These are phyloP conservation scores for Prunus campanulata DNA, from an alignment of 306 rosid species.

Conservation along the genomic window DNA sequence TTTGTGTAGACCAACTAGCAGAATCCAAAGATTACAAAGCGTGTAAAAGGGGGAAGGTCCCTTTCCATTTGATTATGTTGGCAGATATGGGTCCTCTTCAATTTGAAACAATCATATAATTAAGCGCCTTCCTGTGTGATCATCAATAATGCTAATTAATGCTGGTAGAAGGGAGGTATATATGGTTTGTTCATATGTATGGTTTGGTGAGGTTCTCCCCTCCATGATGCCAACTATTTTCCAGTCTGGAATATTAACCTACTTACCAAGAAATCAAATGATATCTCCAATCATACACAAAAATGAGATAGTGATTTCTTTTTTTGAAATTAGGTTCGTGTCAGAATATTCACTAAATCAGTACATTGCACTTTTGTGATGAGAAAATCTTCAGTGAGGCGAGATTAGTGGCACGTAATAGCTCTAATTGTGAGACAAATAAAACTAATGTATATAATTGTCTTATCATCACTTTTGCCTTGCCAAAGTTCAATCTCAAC, in stretches of 20 bases:
- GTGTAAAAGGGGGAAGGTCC: neutral
- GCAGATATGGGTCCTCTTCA: constrained; percentile 22
- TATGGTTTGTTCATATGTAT: neutral
- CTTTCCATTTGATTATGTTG: constrained; percentile 17
- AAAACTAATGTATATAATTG: neutral
- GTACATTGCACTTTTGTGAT: neutral
- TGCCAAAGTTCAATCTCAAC: neutral
- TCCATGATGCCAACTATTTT: neutral
- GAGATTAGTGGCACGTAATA: too few species aligned
- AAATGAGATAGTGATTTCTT: neutral
- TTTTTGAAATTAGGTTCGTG: neutral
- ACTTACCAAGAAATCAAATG: constrained; percentile 8
- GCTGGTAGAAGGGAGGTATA: constrained; percentile 15
- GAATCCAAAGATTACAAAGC: constrained; percentile 27
- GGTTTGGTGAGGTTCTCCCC: constrained; percentile 15
- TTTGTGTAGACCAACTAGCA: constrained; percentile 12
- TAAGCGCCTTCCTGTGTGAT: neutral
- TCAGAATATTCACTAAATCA: neutral
- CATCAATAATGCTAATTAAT: constrained; percentile 13
- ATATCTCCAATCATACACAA: constrained; percentile 4
- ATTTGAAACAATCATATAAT: constrained; percentile 20
- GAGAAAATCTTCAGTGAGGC: neutral
- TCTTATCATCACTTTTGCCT: neutral
- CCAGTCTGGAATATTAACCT: constrained; percentile 15
- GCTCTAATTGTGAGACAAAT: too few species aligned